Conservation (phyloP, 1,284 basidiomycete genomes). For the Malassezia yamatoensis region DNA sequence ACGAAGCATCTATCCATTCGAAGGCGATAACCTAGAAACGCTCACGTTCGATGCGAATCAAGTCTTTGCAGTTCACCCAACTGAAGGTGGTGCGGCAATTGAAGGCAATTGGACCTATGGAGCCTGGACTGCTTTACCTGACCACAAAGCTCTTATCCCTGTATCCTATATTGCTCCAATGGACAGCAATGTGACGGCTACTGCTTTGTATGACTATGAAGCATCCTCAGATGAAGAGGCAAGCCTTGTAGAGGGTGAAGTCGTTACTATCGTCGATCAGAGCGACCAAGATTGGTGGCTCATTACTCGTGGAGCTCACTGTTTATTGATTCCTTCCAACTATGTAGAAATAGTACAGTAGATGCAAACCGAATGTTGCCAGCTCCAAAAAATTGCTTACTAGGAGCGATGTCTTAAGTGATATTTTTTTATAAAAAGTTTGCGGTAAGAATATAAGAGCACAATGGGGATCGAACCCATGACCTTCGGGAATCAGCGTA, state of each 20-base stretch:
- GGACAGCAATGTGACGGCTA: slow-evolving; percentile 29
- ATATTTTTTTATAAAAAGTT: no score
- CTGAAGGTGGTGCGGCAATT: slow-evolving; percentile 57
- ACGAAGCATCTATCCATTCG: slow-evolving; percentile 58
- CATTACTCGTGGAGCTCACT: slow-evolving; percentile 27
- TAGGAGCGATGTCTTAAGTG: background rate
- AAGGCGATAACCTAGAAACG: slow-evolving; percentile 74
- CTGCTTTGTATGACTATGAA: slow-evolving; percentile 43
- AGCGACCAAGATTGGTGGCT: slow-evolving; percentile 46
- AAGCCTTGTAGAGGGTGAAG: slow-evolving; percentile 31
- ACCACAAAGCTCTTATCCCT: slow-evolving; percentile 78
- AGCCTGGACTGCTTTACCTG: slow-evolving; percentile 56
- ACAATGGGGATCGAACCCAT: slow-evolving; percentile 24
- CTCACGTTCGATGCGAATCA: slow-evolving; percentile 73
- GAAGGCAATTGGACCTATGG: slow-evolving; percentile 77
- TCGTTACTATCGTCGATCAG: slow-evolving; percentile 38
- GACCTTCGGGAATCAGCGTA: slow-evolving; percentile 20
- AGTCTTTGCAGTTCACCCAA: slow-evolving; percentile 69
- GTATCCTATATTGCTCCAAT: slow-evolving; percentile 57
- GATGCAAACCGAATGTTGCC: background rate
- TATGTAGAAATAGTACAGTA: slow-evolving; percentile 34
- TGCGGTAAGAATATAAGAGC: slow-evolving; percentile 2
- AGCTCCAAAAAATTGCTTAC: background rate
- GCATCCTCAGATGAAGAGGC: slow-evolving; percentile 40
- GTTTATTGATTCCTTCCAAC: slow-evolving; percentile 41